Evolutionary conservation across 1,284 basidiomycete species (phyloP).

Genomic region (Coniferiporia sulphurascens): DNA sequence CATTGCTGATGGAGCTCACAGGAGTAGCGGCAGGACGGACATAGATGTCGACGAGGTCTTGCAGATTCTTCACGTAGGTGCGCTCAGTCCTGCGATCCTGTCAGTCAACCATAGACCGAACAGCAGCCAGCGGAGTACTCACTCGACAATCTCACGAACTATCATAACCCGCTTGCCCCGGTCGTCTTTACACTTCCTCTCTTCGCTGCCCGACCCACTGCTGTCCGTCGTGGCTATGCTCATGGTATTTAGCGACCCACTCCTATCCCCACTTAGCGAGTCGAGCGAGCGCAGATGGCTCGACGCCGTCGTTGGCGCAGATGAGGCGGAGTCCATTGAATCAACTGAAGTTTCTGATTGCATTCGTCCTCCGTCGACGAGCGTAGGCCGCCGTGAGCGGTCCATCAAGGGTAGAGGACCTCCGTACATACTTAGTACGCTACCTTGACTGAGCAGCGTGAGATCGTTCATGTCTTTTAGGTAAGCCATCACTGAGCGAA

Average conservation of each 20-base stretch:
- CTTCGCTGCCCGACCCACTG: conserved; percentile 54
- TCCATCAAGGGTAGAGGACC: conserved; percentile 37
- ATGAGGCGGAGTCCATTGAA: conserved; percentile 25
- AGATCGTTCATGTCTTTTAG: conserved; percentile 93
- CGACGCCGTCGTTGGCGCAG: conserved; percentile 33
- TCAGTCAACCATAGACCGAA: conserved; percentile 11
- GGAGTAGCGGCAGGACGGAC: conserved; percentile 80
- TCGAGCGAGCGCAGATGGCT: conserved; percentile 60
- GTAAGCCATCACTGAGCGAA: conserved; percentile 91
- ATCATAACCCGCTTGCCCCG: conserved; percentile 74
- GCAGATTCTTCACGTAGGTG: conserved; percentile 90
- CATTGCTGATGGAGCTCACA: conserved; percentile 63
- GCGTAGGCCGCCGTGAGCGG: conserved; percentile 60
- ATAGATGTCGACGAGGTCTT: conserved; percentile 94
- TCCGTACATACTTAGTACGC: conserved; percentile 51
- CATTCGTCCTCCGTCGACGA: conserved; percentile 51
- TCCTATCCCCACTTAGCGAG: conserved; percentile 51
- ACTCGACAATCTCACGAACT: conserved; percentile 84
- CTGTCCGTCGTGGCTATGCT: conserved; percentile 75
- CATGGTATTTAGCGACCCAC: conserved; percentile 56
- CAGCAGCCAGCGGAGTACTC: conserved; percentile 30
- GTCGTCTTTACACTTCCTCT: conserved; percentile 87
- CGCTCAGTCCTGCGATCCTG: conserved; percentile 72
- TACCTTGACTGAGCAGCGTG: conserved; percentile 47
- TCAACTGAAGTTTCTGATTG: conserved; percentile 38